Evolutionary conservation across 345 rosid species (phyloP), one percentile per base, ranked within the genome.

Genomic region (Salix purpurea): DNA sequence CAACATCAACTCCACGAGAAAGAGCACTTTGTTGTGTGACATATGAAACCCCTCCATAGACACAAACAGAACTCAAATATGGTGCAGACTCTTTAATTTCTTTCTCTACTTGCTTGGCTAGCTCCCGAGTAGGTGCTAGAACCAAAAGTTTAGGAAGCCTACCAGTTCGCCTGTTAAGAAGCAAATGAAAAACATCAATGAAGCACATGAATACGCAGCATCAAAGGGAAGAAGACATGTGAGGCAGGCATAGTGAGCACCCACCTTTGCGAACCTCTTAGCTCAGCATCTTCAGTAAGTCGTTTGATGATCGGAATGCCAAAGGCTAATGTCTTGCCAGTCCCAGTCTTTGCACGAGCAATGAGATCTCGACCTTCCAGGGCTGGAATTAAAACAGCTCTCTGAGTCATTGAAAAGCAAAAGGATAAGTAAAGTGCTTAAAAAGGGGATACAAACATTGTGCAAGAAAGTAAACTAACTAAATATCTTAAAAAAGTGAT

Each of bases 341-440:
- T 96, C 76, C 99, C 98, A 37, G 99, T 96, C 88, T 93, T 93
- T 2, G 99, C 99, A 83, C 99, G 97, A 84, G 94, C 98, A 77
- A 96, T 96, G 62, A 96, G 72, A 58, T 96, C 99, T 61, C 90
- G 85, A 61, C 98, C 98, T 89, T 96, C 80, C 8, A 96, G 86
- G 3, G 98, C 98, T 14, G 99, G 99, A 54, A 83, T 74, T 34
- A 93, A 74, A 77, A 96, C 99, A 81, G 99, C 98, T 77, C 98
- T 92, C 98, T 96, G 52, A 23, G 64, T 18, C 36, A 72, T 70
- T 26, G 44, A 66, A 30, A 46, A 16, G 44, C 2, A 44, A 46
- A 71, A 54, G 60, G 24, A 21, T 54, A 54, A 21, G 24, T 54
- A 19, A 21, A 42, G 60, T 21, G 9, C 24, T 18, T 54, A 7